Conservation (phyloP, 1,284 basidiomycete species). For the Heliocybe sulcata region DNA sequence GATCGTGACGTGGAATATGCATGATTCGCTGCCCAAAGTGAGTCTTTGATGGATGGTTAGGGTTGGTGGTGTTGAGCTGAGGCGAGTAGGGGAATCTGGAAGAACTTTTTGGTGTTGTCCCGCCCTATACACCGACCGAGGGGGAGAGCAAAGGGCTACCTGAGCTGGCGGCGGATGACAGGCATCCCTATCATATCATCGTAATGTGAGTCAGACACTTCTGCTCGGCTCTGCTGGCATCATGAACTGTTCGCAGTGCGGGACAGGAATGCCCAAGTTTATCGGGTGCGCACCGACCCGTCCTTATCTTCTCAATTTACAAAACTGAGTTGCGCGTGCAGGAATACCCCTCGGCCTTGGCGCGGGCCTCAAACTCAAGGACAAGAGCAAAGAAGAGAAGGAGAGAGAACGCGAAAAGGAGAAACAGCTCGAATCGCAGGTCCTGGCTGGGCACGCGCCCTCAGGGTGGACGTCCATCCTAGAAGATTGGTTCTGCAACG, state of each 20-base stretch:
- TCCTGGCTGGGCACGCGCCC: conserved; percentile 16
- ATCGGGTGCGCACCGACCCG: conserved; percentile 36
- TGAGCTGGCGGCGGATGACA: conserved; percentile 37
- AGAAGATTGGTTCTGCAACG: conserved; percentile 66
- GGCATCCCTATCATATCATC: conserved; percentile 76
- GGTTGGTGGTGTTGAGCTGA: background rate
- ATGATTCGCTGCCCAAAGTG: conserved; percentile 69
- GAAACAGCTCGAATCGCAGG: conserved; percentile 5
- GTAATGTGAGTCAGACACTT: conserved; percentile 60
- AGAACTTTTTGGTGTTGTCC: conserved; percentile 65
- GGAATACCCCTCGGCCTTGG: conserved; percentile 72
- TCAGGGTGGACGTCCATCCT: conserved; percentile 67
- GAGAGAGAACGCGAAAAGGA: conserved; percentile 26
- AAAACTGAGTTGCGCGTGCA: conserved; percentile 15
- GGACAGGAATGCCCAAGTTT: conserved; percentile 79
- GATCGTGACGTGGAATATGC: conserved; percentile 70
- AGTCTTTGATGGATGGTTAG: conserved; percentile 6
- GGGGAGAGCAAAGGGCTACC: conserved; percentile 30
- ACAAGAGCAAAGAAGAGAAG: conserved; percentile 37
- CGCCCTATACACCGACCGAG: conserved; percentile 32
- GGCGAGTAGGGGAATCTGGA: conserved; percentile 60
- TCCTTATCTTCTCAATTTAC: background rate
- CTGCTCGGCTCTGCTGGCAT: conserved; percentile 5
- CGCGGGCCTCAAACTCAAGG: conserved; percentile 63
- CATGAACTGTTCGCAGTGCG: conserved; percentile 38